Percentiles rank a stretch among this genome's conserved stretches.
phyloP scores from a whole-genome alignment of 768 basidiomycete genomes.

The Boletus rufocinnamomeus region DNA sequence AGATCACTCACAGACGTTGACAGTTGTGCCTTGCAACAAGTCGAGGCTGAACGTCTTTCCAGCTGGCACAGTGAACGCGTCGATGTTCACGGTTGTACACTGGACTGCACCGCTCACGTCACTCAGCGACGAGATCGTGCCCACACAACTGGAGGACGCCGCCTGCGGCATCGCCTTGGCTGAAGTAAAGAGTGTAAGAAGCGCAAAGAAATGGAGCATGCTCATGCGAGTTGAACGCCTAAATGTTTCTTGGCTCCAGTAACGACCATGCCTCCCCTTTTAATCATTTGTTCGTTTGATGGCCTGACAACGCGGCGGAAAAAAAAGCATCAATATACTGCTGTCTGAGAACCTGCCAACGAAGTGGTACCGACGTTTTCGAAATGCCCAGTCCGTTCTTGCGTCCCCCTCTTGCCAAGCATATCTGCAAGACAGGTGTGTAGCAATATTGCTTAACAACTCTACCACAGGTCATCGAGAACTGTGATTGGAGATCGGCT shows the following conservation, averaged over 20 bases:
- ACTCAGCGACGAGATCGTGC: constrained; percentile 52
- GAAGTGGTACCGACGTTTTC: neutral
- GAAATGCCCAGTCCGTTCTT: neutral
- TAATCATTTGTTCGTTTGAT: neutral
- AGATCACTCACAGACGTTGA: constrained; percentile 54
- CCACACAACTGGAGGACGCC: constrained; percentile 39
- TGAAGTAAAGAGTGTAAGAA: constrained; percentile 23
- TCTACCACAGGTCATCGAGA: neutral
- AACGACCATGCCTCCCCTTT: neutral
- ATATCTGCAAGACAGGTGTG: neutral
- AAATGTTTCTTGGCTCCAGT: neutral
- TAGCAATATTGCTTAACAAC: neutral
- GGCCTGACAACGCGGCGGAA: neutral
- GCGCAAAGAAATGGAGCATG: constrained; percentile 13
- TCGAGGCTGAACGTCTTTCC: constrained; percentile 51
- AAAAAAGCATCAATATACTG: neutral
- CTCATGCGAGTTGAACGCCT: neutral
- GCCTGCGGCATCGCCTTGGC: constrained; percentile 17
- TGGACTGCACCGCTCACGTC: constrained; percentile 53
- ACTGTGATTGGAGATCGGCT: neutral
- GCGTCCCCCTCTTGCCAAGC: neutral
- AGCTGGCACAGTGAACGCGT: constrained; percentile 56
- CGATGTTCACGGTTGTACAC: constrained; percentile 60
- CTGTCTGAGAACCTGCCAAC: neutral
- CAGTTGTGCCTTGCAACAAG: constrained; percentile 51